Evolutionary conservation across 1,284 basidiomycete genomes (phyloP).

Genomic region (Sporisorium iseilematis-ciliati): DNA sequence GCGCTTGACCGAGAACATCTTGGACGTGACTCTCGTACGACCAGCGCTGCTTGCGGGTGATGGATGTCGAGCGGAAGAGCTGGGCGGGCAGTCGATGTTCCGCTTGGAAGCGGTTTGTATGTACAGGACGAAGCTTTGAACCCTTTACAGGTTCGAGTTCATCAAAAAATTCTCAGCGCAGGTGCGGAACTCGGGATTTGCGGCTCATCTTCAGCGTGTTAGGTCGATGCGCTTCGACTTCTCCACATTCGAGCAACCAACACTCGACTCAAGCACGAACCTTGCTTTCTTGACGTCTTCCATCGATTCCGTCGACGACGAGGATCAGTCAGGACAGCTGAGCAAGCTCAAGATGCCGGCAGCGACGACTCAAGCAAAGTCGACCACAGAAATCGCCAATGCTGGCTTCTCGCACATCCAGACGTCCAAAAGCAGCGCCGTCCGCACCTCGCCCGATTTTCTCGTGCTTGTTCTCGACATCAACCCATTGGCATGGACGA

Average conservation of each 20-base stretch:
- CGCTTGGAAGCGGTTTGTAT: background rate
- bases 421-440: conserved; percentile 22
- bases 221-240: background rate
- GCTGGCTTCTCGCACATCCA: conserved; percentile 51
- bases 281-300: background rate
- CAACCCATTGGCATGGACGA: conserved; percentile 57
- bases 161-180: conserved; percentile 13
- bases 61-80: background rate
- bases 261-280: conserved; percentile 6
- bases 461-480: conserved; percentile 66
- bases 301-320: background rate
- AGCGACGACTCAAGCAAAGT: conserved; percentile 33
- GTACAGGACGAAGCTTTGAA: conserved; percentile 14
- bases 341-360: conserved; percentile 28
- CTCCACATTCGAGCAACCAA: conserved; percentile 15
- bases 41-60: background rate
- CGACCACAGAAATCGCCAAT: conserved; percentile 47
- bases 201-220: background rate
- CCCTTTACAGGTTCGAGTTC: conserved; percentile 9
- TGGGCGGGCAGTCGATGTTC: background rate
- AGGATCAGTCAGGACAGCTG: background rate
- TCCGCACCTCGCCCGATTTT: conserved; percentile 55
- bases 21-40: background rate
- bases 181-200: conserved; percentile 4
- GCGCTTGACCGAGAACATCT: conserved; percentile 57